Evolutionary conservation across 1,284 basidiomycete species (phyloP).

Genomic region (Agaricales sp.): DNA sequence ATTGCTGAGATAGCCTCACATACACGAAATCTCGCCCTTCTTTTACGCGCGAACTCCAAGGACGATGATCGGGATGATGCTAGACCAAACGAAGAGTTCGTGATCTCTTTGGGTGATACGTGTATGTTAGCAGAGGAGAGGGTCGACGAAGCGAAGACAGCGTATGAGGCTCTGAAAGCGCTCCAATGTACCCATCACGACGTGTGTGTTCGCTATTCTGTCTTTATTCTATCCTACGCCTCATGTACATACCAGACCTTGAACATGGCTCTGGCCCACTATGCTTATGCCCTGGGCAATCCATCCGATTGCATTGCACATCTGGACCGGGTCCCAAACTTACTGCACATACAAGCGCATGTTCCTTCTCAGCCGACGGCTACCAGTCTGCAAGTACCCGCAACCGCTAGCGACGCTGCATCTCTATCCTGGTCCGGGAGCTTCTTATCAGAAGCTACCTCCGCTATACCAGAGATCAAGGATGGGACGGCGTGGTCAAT

Average conservation of each 20-base stretch:
- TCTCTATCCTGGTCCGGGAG: conserved; percentile 38
- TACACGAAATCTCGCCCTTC: conserved; percentile 51
- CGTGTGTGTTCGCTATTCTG: conserved; percentile 30
- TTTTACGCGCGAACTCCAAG: conserved; percentile 36
- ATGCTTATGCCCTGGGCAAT: conserved; percentile 63
- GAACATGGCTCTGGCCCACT: conserved; percentile 60
- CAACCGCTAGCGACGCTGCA: conserved; percentile 26
- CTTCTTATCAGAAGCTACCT: conserved; percentile 29
- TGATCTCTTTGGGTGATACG: neutral
- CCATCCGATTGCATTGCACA: conserved; percentile 53
- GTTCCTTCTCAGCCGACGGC: conserved; percentile 25
- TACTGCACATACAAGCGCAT: conserved; percentile 37
- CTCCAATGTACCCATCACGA: conserved; percentile 45
- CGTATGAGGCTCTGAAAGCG: conserved; percentile 41
- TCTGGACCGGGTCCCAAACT: conserved; percentile 44
- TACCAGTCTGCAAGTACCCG: conserved; percentile 18
- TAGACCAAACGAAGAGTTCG: neutral
- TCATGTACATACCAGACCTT: conserved; percentile 32
- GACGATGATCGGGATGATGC: conserved; percentile 36
- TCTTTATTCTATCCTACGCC: neutral
- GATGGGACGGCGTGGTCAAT: conserved; percentile 60
- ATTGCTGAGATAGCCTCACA: conserved; percentile 59
- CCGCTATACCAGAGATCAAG: conserved; percentile 32
- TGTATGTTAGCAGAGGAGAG: conserved; percentile 37
- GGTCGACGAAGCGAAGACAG: conserved; percentile 37